These are phyloP conservation scores for Beauveria pseudobassiana DNA, from an alignment of 2,329 filamentous ascomycete species.

Conservation along the genomic window DNA sequence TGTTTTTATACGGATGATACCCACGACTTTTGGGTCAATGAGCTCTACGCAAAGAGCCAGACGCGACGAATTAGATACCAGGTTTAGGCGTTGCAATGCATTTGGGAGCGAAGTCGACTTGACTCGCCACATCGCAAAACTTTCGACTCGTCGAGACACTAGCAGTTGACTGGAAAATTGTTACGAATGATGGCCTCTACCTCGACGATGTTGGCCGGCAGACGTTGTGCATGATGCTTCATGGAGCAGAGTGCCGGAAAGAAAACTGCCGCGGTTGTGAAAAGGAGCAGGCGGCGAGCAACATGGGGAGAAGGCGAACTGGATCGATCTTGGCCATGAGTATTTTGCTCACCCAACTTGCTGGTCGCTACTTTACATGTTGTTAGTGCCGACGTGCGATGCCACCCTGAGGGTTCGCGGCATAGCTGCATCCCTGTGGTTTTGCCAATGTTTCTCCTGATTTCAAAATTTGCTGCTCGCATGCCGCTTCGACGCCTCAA, in stretches of 20 bases:
- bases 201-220: too few relatives aligned
- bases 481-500: neutral
- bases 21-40: neutral
- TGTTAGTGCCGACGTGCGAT: neutral
- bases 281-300: too few relatives aligned
- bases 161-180: neutral
- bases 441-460: neutral
- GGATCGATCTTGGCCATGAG: neutral
- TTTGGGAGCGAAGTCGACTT: neutral
- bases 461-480: neutral
- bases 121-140: neutral
- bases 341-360: neutral
- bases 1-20: neutral
- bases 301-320: neutral
- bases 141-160: neutral
- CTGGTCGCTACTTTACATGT: neutral
- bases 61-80: neutral
- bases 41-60: neutral
- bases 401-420: neutral
- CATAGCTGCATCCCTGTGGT: neutral
- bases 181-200: neutral
- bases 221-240: too few relatives aligned
- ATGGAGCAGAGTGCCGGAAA: too few relatives aligned
- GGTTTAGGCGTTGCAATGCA: constrained; percentile 9
- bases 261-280: too few relatives aligned